Base-by-base conservation (phyloP, 805 yeast genomes). In the Wickerhamiella nectarea region DNA sequence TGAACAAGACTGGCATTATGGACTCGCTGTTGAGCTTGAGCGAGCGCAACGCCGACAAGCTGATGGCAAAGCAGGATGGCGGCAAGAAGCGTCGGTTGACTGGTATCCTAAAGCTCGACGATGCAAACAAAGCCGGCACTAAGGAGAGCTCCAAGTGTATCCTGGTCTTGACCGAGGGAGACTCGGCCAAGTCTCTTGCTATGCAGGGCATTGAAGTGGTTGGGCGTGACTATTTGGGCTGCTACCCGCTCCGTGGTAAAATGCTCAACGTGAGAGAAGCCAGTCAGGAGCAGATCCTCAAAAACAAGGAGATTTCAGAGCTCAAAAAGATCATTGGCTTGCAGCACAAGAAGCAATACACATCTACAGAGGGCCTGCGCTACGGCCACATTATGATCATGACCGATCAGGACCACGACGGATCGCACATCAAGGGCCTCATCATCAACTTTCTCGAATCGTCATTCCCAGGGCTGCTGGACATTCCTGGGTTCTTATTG, bases 321-420 rank as follows among this genome's bases (percentile, higher is more conserved):
- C 74, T 91, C 55, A 91, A 91, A 59, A 86, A 89, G 59, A 91
- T 91, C 54, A 81, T 91, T 68, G 98, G 98, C 17, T 68, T 91
- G 45, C 95, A 87, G 61, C 98, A 91, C 63, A 85, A 81, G 55
- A 89, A 85, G 63, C 69, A 68, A 35, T 91, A 91, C 58, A 78
- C 76, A 17, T 80, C 78, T 50, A 68, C 81, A 12, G 73, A 74
- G 46, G 76, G 80, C 3, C 67, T 91, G 49, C 76, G 98, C 60
- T 91, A 91, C 58, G 98, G 98, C 29, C 95, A 86, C 60, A 73
- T 91, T 41, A 91, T 91, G 97, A 86, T 91, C 59, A 91, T 91
- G 97, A 86, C 98, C 6, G 98, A 91, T 80, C 98, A 91, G 65
- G 98, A 91, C 84, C 94, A 87, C 54, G 98, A 91, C 71, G 98